Evolutionary conservation across 2,329 filamentous ascomycete species (phyloP), one percentile per base, ranked within the genome.

Genomic region (Hansfordia pulvinata): DNA sequence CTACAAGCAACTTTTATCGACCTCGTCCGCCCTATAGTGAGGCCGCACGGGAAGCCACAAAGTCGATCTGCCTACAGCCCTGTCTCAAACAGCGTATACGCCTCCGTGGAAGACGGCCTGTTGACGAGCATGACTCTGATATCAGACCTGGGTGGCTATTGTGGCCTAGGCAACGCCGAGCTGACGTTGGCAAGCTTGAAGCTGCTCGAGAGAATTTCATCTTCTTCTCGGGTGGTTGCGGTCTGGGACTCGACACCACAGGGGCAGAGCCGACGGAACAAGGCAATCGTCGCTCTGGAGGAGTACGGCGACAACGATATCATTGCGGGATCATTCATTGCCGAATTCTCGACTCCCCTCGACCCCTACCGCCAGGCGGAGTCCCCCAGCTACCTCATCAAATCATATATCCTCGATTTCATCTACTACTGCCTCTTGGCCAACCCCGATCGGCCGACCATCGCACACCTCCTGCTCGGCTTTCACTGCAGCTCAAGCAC

Each of bases 101-200:
- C 79, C n/a, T 86, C 80, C 1, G 88, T 98, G 41, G 88, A 96
- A 46, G 92, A 98, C 43, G 85, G 83, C 6, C 62, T 98, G 12
- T 63, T 93, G 20, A 84, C 77, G 31, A 78, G 90, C 40, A 58
- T 98, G 16, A 63, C 69, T 21, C 58, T 93, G 6, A 69, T 96
- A 20, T 76, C 85, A 4, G 77, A 90, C 37, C 60, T 98, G 14
- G 86, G 86, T 17, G 69, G 82, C 17, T 94, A 90, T 48, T 88
- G 85, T 40, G 81, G 84, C 10, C 76, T 86, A 29, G 81, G 80
- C 1, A 82, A 94, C 41, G 69, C 83, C 19, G 71, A 79, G 10
- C 60, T 98, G 28, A 83, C 83, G 0, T 62, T 93, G 33, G 74
- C 75, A 10, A 88, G 85, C 20, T 60, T 98, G 30, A 74, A 77